Evolutionary conservation across 2,329 filamentous ascomycete genomes (phyloP), one percentile per base, ranked within the genome.

Genomic region (Calonectria crousiana): DNA sequence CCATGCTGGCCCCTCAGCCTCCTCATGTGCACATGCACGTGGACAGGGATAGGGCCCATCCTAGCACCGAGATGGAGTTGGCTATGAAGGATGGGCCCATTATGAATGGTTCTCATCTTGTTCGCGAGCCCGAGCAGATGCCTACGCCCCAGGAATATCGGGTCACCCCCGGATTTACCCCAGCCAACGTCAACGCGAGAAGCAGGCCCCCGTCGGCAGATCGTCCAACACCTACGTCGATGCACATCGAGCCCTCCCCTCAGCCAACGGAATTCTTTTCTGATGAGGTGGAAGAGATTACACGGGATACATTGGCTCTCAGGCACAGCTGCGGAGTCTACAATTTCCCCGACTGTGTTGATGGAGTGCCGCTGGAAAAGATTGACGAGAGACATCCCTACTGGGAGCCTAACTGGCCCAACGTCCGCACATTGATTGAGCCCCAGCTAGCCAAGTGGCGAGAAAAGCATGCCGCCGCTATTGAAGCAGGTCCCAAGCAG

Each of bases 371-470:
- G 0, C 76, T 91, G 3, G 86, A 83, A 47, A 90, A 89, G 78
- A 90, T 92, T 64, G 81, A 86, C 51, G 82, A 85, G 20, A 81
- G 78, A 10, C 87, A 92, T 51, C 87, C 88, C 0, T 91, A 91
- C 79, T 92, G 90, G 90, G 89, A 91, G 18, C 80, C 85, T 0
- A 85, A 86, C 5, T 92, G 90, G 90, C 85, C 85, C 14, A 81
- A 87, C 4, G 82, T 90, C 6, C 85, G 86, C 69, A 79, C 81
- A 1, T 75, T 86, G 9, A 86, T 90, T 10, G 82, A 85, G 53
- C 84, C 85, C 0, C 84, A 87, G 44, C 82, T 90, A 10, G 83
- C 86, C 9, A 85, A 85, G 49, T 91, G 89, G 88, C 84, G 84
- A 26, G 84, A 86, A 41, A 91, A 89, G 81, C 85, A 87, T 28